phyloP scores from a whole-genome alignment of 73 alveolate species.

The Durusdinium trenchii region DNA sequence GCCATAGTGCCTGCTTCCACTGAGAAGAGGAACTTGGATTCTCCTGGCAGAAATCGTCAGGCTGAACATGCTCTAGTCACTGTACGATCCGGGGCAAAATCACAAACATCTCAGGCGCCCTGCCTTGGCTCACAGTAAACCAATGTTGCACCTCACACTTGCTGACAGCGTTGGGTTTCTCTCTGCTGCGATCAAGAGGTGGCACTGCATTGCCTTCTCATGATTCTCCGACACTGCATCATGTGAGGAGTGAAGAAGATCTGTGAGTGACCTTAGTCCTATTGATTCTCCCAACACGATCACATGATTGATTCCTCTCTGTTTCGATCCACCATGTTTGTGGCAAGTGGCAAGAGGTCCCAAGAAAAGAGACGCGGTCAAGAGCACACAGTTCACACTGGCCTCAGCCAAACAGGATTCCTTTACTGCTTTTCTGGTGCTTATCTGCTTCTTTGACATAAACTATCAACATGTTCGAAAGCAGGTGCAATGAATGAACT shows the following conservation, averaged over 20 bases:
- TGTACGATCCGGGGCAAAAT: too few relatives aligned
- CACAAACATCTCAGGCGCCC: neutral
- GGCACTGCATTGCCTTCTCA: too few relatives aligned
- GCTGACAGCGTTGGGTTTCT: too few relatives aligned
- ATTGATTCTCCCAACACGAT: neutral
- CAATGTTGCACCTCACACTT: too few relatives aligned
- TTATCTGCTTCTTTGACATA: too few relatives aligned
- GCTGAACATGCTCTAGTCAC: too few relatives aligned
- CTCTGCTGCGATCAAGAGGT: too few relatives aligned
- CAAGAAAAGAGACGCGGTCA: constrained; percentile 57
- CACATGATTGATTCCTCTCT: neutral
- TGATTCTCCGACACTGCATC: too few relatives aligned
- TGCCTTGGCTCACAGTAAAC: neutral
- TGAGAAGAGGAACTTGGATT: constrained; percentile 33
- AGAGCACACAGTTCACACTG: constrained; percentile 44
- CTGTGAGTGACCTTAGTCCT: neutral
- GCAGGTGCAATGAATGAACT: neutral
- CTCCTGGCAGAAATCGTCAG: neutral
- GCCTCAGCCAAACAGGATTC: neutral
- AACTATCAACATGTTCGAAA: too few relatives aligned
- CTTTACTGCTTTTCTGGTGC: too few relatives aligned
- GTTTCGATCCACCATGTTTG: too few relatives aligned
- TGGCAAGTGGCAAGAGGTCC: constrained; percentile 47
- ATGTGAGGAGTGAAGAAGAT: too few relatives aligned
- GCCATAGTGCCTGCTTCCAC: constrained; percentile 19